A percentile compares a stretch with the other conserved stretches of the same genome.
Conservation (phyloP, 177 flowering plant genomes). For the Tripterygium wilfordii region DNA sequence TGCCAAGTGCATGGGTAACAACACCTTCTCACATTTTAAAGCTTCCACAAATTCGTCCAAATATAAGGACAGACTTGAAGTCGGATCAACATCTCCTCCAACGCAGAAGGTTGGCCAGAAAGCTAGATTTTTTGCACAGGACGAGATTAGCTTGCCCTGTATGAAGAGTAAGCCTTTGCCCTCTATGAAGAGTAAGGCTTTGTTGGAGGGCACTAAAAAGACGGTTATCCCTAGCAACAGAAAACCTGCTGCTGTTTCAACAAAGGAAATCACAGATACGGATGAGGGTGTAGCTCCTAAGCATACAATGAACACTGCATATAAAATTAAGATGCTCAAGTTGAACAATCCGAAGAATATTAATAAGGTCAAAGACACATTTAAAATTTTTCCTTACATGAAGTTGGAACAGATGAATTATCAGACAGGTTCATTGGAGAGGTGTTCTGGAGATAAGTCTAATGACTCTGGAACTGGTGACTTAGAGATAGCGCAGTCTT, state of each 20-base stretch:
- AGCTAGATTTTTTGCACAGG: constrained; percentile 8
- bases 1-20: constrained; percentile 13
- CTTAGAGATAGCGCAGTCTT: constrained; percentile 7
- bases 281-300: constrained; percentile 14
- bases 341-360: constrained; percentile 18
- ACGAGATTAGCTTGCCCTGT: constrained; percentile 9
- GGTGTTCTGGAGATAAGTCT: constrained; percentile 6
- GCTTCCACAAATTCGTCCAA: constrained; percentile 14
- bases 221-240: constrained; percentile 19
- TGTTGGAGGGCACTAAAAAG: constrained; percentile 31
- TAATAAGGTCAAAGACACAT: constrained; percentile 8
- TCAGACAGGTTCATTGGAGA: constrained; percentile 1
- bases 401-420: constrained; percentile 4
- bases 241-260: constrained; percentile 13
- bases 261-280: constrained; percentile 22
- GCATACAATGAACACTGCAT: constrained; percentile 17
- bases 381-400: constrained; percentile 9
- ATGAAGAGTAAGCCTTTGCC: constrained; percentile 13
- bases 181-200: constrained; percentile 11
- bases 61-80: constrained; percentile 17
- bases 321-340: constrained; percentile 19
- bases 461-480: constrained; percentile 10
- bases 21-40: constrained; percentile 9
- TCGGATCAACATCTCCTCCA: constrained; percentile 7
- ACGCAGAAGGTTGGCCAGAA: constrained; percentile 14